These are phyloP conservation scores for Ceratobasidium sp. DNA, from an alignment of 1,284 basidiomycete genomes.

Conservation along the genomic window DNA sequence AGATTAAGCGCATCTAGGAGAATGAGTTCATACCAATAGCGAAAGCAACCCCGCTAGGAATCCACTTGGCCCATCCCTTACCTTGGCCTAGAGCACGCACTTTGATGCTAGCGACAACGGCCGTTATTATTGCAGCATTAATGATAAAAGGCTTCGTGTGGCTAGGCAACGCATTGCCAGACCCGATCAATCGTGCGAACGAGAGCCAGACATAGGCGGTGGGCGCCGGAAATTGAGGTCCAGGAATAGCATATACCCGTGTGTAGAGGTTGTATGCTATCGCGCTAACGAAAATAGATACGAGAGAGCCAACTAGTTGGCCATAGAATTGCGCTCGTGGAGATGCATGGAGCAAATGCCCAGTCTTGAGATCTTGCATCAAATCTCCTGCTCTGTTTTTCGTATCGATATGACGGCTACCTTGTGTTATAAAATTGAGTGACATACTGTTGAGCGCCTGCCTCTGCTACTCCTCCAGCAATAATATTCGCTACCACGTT, in stretches of 20 bases:
- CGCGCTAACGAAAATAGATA: constrained; percentile 90
- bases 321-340: constrained; percentile 90
- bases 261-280: constrained; percentile 91
- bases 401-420: constrained; percentile 15
- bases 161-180: constrained; percentile 27
- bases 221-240: constrained; percentile 93
- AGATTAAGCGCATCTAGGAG: constrained; percentile 53
- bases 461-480: constrained; percentile 95
- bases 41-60: constrained; percentile 91
- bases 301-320: constrained; percentile 87
- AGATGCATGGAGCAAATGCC: constrained; percentile 87
- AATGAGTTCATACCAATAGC: constrained; percentile 66
- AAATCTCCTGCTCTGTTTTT: constrained; percentile 86
- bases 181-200: constrained; percentile 86
- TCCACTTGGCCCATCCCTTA: constrained; percentile 72
- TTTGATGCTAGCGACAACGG: constrained; percentile 75
- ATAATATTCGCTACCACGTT: constrained; percentile 97
- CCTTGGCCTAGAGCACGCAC: constrained; percentile 64
- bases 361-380: constrained; percentile 99
- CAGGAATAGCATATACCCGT: constrained; percentile 85
- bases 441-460: constrained; percentile 88
- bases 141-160: constrained; percentile 71
- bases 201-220: constrained; percentile 94
- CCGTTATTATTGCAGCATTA: constrained; percentile 78
- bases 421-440: neutral